Evolutionary conservation across 1,139 yeast species (phyloP).

Genomic region (Blastobotrys aristatus): DNA sequence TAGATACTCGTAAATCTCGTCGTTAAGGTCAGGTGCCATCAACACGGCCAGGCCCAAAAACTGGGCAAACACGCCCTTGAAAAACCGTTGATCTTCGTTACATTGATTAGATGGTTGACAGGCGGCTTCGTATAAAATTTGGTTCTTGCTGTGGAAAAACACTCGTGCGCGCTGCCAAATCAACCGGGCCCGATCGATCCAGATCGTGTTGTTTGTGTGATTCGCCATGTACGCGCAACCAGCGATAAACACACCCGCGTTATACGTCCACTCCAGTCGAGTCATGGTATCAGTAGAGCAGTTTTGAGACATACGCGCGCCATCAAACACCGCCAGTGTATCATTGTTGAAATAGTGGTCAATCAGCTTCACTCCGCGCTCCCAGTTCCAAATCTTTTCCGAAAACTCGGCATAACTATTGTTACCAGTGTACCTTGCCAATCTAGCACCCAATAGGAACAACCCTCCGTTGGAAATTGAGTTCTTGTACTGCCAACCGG

Average conservation of each 20-base stretch:
- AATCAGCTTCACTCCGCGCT: slow-evolving; percentile 54
- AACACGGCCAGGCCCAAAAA: slow-evolving; percentile 70
- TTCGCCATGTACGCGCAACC: slow-evolving; percentile 84
- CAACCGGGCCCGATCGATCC: slow-evolving; percentile 51
- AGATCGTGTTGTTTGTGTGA: slow-evolving; percentile 57
- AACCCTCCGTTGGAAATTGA: slow-evolving; percentile 83
- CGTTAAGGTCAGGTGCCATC: slow-evolving; percentile 59
- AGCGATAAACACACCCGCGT: slow-evolving; percentile 65
- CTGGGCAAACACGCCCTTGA: slow-evolving; percentile 76
- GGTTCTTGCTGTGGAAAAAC: slow-evolving; percentile 46
- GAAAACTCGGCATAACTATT: slow-evolving; percentile 75
- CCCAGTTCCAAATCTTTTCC: slow-evolving; percentile 76
- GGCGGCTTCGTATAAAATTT: slow-evolving; percentile 71
- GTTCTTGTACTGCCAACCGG: slow-evolving; percentile 87
- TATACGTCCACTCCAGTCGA: slow-evolving; percentile 4
- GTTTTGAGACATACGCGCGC: slow-evolving; percentile 50
- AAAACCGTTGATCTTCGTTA: slow-evolving; percentile 85
- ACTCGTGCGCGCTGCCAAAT: slow-evolving; percentile 47
- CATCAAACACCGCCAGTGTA: slow-evolving; percentile 53
- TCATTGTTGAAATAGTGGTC: slow-evolving; percentile 15
- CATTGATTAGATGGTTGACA: slow-evolving; percentile 63
- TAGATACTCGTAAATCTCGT: slow-evolving; percentile 48
- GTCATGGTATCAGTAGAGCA: not conserved
- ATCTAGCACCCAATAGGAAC: slow-evolving; percentile 78
- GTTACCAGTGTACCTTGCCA: slow-evolving; percentile 68